A percentile compares a stretch with the other conserved stretches of the same genome.
These are phyloP conservation scores for Galerina marginata DNA, from an alignment of 768 basidiomycete genomes.

Conservation along the genomic window DNA sequence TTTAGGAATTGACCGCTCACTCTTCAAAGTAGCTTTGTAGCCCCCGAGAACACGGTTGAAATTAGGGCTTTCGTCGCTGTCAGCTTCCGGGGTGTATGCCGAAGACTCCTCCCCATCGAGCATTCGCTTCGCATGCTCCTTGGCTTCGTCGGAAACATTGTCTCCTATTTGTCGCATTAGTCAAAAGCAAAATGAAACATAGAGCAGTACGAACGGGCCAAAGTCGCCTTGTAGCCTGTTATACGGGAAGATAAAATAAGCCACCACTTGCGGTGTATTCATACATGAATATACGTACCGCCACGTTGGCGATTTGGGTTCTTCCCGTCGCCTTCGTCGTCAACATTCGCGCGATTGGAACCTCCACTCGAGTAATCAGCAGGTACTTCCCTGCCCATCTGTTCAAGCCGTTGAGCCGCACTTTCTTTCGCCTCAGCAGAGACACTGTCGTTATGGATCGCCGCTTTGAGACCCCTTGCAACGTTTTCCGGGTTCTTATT, in stretches of 20 bases:
- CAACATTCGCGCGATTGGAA: not conserved
- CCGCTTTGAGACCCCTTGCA: conserved; percentile 58
- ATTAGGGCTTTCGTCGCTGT: conserved; percentile 25
- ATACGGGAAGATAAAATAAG: not conserved
- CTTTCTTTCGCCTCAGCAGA: conserved; percentile 55
- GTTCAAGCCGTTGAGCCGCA: conserved; percentile 34
- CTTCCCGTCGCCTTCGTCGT: not conserved
- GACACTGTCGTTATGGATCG: conserved; percentile 59
- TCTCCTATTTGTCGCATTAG: conserved; percentile 7
- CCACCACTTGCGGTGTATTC: not conserved
- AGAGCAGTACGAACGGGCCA: conserved; percentile 25
- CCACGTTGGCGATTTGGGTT: not conserved
- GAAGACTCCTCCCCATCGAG: conserved; percentile 12
- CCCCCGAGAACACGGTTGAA: conserved; percentile 30
- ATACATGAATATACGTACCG: not conserved
- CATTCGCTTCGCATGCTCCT: conserved; percentile 14
- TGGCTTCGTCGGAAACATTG: conserved; percentile 48
- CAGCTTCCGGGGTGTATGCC: conserved; percentile 44
- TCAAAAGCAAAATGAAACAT: not conserved
- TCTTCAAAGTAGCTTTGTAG: conserved; percentile 39
- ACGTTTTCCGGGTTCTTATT: conserved; percentile 27
- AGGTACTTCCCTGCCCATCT: conserved; percentile 9
- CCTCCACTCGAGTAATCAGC: not conserved
- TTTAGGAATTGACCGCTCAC: conserved; percentile 14
- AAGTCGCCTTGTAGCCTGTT: conserved; percentile 27